Evolutionary conservation across 2,329 filamentous ascomycete genomes (phyloP), one percentile per base, ranked within the genome.

Genomic region (Niveomyces coronatus): DNA sequence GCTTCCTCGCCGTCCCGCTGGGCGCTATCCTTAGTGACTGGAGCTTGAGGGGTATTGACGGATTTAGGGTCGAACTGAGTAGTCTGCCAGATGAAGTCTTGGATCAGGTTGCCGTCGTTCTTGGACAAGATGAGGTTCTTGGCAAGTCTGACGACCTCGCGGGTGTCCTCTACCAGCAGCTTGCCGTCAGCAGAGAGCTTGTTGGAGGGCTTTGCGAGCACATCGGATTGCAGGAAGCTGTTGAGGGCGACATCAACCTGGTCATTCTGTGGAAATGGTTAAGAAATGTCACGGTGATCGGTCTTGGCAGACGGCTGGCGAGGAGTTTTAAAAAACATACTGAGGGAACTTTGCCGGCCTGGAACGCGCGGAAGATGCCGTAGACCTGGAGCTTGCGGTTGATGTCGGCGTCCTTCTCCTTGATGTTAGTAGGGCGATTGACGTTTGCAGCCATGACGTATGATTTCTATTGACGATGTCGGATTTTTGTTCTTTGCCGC

Each of bases 41-140:
- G 82, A 1, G 76, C 72, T 40, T 70, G 68, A 4, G 85, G 84
- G 1, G 69, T 61, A 41, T 64, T 58, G 18, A 85, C 70, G 36
- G 72, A 68, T 51, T 70, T 79, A 41, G 74, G 64, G 37, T 78
- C 75, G 45, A 91, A 79, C 32, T 83, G 73, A 54, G 86, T 78
- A 0, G 87, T 88, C 56, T 94, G 84, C 82, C 85, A 98, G 62
- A 96, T 85, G 62, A 98, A 96, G 53, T 98, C 88, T 56, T 98
- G 91, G 15, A 98, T 67, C 41, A 96, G 65, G 53, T 98, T 87
- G 55, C 88, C 91, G 43, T 94, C 76, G 56, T 98, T 98, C 74
- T 96, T 98, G 64, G 82, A 83, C 18, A 98, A 69, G 8, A 96
- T 65, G 10, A 98, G 72, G 41, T 79, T 64, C 68, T 95, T 93